A percentile compares a stretch with the other conserved stretches of the same genome.
These are phyloP conservation scores for Trapa bicornis DNA, from an alignment of 345 rosid species.

Conservation along the genomic window DNA sequence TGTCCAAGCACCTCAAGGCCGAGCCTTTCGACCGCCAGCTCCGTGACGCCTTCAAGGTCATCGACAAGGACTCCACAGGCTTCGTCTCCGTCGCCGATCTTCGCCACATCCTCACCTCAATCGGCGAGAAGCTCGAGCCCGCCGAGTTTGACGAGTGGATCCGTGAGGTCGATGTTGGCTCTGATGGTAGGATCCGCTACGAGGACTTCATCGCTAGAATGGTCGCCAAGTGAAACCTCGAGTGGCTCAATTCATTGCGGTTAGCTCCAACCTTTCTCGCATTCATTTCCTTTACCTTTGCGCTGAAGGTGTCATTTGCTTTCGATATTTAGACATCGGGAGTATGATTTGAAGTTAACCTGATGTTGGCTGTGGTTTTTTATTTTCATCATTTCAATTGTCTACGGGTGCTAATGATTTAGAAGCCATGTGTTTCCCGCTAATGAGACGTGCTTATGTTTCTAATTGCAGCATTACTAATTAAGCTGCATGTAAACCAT, in stretches of 20 bases:
- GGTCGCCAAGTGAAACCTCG: conserved; percentile 69
- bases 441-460: background rate
- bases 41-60: conserved; percentile 91
- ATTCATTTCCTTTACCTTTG: background rate
- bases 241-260: background rate
- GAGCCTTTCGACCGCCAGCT: conserved; percentile 98
- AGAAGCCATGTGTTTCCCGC: background rate
- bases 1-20: conserved; percentile 79
- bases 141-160: conserved; percentile 98
- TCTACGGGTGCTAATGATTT: background rate
- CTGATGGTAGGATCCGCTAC: conserved; percentile 85
- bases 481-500: background rate
- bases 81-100: conserved; percentile 88
- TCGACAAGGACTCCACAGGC: conserved; percentile 82
- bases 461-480: background rate
- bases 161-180: conserved; percentile 85
- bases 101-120: conserved; percentile 79
- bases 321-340: background rate
- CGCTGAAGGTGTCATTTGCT: background rate
- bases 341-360: background rate
- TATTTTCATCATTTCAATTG: background rate
- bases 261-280: background rate
- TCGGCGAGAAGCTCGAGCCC: conserved; percentile 91
- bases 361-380: background rate
- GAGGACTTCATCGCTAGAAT: conserved; percentile 92